These are phyloP conservation scores for Agaricus sinodeliciosus DNA, from an alignment of 768 basidiomycete species.

Conservation along the genomic window DNA sequence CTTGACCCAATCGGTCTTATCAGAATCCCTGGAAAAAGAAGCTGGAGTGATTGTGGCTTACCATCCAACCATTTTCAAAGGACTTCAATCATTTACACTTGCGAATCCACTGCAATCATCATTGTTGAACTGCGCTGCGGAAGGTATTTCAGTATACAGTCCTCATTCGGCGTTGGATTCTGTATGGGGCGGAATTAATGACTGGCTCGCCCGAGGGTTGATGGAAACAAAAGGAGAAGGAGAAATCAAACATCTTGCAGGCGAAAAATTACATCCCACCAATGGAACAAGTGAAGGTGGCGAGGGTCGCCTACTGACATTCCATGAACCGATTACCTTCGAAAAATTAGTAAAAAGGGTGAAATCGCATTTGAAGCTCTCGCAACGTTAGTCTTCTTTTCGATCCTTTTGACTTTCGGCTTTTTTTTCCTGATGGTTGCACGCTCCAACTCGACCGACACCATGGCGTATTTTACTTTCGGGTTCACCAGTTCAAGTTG, in stretches of 20 bases:
- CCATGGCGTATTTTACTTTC: slow-evolving; percentile 5
- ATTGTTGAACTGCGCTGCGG: slow-evolving; percentile 71
- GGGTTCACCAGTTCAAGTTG: slow-evolving; percentile 55
- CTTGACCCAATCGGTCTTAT: slow-evolving; percentile 63
- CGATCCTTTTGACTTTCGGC: slow-evolving; percentile 11
- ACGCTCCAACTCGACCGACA: slow-evolving; percentile 8
- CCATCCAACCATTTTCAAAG: slow-evolving; percentile 80
- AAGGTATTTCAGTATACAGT: slow-evolving; percentile 79
- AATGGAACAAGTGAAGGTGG: slow-evolving; percentile 42
- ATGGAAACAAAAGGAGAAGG: slow-evolving; percentile 31
- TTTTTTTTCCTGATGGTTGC: slow-evolving; percentile 14
- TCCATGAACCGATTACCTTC: slow-evolving; percentile 52
- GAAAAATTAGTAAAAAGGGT: slow-evolving; percentile 58
- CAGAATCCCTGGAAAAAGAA: slow-evolving; percentile 56
- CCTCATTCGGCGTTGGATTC: slow-evolving; percentile 88
- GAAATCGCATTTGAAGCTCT: slow-evolving; percentile 54
- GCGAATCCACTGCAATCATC: slow-evolving; percentile 73
- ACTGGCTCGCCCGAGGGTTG: slow-evolving; percentile 70
- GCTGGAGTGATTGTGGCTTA: slow-evolving; percentile 73
- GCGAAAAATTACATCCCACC: slow-evolving; percentile 31
- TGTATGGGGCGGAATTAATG: slow-evolving; percentile 83
- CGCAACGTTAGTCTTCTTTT: slow-evolving; percentile 24
- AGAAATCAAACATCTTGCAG: slow-evolving; percentile 29
- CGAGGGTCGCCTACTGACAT: slow-evolving; percentile 61
- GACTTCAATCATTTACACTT: slow-evolving; percentile 70